Evolutionary conservation across 2,329 filamentous ascomycete species (phyloP).

Genomic region (Ciborinia camelliae): DNA sequence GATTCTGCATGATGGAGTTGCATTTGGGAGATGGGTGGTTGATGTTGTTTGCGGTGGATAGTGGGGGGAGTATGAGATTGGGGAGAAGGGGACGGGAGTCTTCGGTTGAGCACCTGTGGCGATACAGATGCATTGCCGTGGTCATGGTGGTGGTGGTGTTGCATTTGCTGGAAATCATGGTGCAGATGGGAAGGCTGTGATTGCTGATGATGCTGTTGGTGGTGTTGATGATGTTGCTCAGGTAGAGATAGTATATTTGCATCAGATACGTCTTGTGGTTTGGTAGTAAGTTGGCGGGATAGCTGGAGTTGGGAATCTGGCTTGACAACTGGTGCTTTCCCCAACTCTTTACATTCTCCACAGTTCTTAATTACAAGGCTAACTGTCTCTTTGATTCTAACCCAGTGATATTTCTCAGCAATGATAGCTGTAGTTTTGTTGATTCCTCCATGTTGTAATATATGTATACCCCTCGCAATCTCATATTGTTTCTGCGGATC

Average conservation of each 20-base stretch:
- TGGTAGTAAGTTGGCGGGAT: slow-evolving; percentile 16
- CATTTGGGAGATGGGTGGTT: slow-evolving; percentile 19
- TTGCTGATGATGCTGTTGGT: background rate
- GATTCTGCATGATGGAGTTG: slow-evolving; percentile 17
- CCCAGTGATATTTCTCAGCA: slow-evolving; percentile 94
- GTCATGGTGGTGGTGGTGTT: slow-evolving; percentile 21
- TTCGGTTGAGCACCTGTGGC: slow-evolving; percentile 35
- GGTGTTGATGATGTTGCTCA: slow-evolving; percentile 11
- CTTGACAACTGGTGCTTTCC: slow-evolving; percentile 50
- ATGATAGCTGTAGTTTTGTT: slow-evolving; percentile 97
- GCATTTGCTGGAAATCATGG: slow-evolving; percentile 13
- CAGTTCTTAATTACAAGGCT: slow-evolving; percentile 93
- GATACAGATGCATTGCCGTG: slow-evolving; percentile 31
- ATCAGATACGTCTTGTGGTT: slow-evolving; percentile 23
- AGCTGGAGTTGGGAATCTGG: slow-evolving; percentile 23
- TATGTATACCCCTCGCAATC: slow-evolving; percentile 76
- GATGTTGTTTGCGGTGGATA: slow-evolving; percentile 15
- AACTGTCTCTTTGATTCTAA: slow-evolving; percentile 95
- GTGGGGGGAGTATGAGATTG: slow-evolving; percentile 8
- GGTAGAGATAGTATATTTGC: slow-evolving; percentile 30
- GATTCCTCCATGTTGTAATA: slow-evolving; percentile 79
- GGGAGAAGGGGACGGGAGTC: slow-evolving; percentile 26
- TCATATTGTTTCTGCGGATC: slow-evolving; percentile 88
- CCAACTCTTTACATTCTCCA: slow-evolving; percentile 77
- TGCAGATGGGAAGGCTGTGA: slow-evolving; percentile 7